Evolutionary conservation across 257 asterid genomes (phyloP), one percentile per base, ranked within the genome.

Genomic region (Solanum piurae): DNA sequence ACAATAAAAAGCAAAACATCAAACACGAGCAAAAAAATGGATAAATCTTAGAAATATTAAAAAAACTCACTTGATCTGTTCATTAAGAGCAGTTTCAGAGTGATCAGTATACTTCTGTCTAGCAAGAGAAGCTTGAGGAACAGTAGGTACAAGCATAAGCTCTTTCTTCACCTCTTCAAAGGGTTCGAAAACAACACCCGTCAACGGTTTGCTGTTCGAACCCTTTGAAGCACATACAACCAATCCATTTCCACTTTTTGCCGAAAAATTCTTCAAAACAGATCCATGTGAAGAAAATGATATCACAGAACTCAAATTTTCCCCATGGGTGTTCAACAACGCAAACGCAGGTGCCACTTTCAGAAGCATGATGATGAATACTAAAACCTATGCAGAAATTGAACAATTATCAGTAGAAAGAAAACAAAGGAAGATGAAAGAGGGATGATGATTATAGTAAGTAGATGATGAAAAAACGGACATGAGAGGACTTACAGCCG

Each of bases 101-200:
- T 71, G 68, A 80, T 92, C 90, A 11, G 92, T n/a, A 86, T 36
- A 94, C 40, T 90, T 89, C 8, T 94, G 94, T 40, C 95, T 92
- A 88, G 93, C 93, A 55, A 94, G 90, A 11, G 95, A 94, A 83
- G 33, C 92, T 3, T 92, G 91, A 34, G 94, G 92, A 64, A 23
- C 87, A 36, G 88, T 3, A 52, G 96, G 93, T 12, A 94, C 92
- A 69, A 91, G 93, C 36, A 86, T 55, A 75, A 91, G 91, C 86
- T 92, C 94, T 87, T 92, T 91, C 88, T 93, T 93, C 83, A 88
- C 87, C 37, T 90, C 90, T 69, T 89, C 90, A 60, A 89, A 87
- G 1, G 91, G 91, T 46, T 85, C 64, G 44, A 89, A 89, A 20
- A 68, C 66, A 31, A 85, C 52, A 5, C 68, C 88, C 12, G 42